Percentiles rank a stretch among this genome's conserved stretches.
These are phyloP conservation scores for Tetradesmus obliquus DNA, from an alignment of 139 green algal species.

Conservation along the genomic window DNA sequence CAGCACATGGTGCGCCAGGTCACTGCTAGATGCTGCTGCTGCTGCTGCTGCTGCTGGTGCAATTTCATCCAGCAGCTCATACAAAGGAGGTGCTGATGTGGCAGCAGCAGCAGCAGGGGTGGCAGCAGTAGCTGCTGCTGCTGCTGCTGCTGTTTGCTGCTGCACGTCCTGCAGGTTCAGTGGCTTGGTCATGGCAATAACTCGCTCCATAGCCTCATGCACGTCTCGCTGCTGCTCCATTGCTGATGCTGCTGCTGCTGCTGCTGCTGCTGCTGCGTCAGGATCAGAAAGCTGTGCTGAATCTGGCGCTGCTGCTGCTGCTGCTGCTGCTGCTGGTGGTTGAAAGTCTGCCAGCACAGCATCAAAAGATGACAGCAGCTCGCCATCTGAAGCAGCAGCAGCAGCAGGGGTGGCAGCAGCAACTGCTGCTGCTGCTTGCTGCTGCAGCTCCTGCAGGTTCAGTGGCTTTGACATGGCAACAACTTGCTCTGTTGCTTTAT, in stretches of 20 bases:
- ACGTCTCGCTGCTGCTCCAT: neutral
- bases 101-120: neutral
- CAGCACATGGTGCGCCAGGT: neutral
- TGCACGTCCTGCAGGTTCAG: neutral
- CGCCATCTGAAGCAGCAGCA: neutral
- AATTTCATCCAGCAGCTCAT: neutral
- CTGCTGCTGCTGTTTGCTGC: neutral
- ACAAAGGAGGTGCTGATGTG: neutral
- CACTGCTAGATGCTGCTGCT: slow-evolving; percentile 1
- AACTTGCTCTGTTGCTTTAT: neutral
- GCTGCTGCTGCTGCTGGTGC: neutral
- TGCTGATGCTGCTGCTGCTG: neutral
- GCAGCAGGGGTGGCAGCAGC: neutral
- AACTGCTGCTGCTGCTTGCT: neutral
- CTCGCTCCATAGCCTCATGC: neutral
- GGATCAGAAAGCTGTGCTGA: neutral
- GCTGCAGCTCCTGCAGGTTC: neutral
- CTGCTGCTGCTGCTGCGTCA: neutral
- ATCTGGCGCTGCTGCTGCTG: neutral
- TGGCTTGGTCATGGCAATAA: neutral
- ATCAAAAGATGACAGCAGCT: too few species aligned
- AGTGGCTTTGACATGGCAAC: neutral
- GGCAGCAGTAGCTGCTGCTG: neutral
- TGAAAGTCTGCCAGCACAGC: neutral
- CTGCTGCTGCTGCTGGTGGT: neutral